Conservation (phyloP, 495 filamentous ascomycete species). For the Achaetomiella virescens region DNA sequence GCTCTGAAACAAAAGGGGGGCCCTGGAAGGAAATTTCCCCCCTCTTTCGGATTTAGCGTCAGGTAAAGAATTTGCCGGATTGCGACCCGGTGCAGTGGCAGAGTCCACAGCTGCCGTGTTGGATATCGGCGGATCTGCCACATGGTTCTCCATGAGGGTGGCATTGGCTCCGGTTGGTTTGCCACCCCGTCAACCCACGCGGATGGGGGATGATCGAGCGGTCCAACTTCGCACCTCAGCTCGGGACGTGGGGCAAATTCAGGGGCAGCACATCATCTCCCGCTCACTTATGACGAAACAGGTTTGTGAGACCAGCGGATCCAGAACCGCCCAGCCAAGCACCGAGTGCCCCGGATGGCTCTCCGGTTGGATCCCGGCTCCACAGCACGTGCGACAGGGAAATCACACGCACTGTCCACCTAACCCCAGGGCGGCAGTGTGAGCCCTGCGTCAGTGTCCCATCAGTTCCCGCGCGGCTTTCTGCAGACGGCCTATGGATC, state of each 20-base stretch:
- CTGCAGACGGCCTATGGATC: too few species aligned
- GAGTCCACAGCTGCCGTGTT: not conserved
- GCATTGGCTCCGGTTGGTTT: slow-evolving; percentile 15
- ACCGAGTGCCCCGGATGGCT: not conserved
- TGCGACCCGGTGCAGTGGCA: too few species aligned
- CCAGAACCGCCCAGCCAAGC: not conserved
- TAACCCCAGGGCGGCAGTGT: not conserved
- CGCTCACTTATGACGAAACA: not conserved
- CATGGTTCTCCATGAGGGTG: slow-evolving; percentile 7
- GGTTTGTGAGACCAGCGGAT: not conserved
- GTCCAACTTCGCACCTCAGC: not conserved
- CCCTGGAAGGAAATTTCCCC: too few species aligned
- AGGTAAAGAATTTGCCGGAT: too few species aligned
- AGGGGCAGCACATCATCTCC: not conserved
- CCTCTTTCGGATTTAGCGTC: too few species aligned
- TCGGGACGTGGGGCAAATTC: not conserved
- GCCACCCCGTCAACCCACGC: not conserved
- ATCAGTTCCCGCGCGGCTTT: too few species aligned
- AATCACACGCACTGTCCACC: not conserved
- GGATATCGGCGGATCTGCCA: slow-evolving; percentile 9
- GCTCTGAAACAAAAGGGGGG: too few species aligned
- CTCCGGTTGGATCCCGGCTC: not conserved
- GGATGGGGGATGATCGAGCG: slow-evolving; percentile 1
- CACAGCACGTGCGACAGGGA: not conserved
- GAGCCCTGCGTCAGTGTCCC: too few species aligned